phyloP scores from a whole-genome alignment of 805 yeast genomes.

The Starmera dryadoides region DNA sequence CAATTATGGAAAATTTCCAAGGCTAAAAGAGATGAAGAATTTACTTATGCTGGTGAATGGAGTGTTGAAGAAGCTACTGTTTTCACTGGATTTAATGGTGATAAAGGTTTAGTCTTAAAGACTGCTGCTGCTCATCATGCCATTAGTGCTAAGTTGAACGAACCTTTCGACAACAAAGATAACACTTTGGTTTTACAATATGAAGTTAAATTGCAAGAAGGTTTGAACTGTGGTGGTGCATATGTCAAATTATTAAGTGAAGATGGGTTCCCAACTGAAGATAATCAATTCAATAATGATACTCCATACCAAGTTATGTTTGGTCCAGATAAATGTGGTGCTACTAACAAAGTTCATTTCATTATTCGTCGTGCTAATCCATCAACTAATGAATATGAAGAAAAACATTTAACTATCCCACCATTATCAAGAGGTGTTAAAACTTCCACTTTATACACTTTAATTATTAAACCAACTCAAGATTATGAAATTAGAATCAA shows the following conservation, averaged over 20 bases:
- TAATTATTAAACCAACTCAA: slow-evolving; percentile 58
- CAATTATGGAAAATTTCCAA: slow-evolving; percentile 56
- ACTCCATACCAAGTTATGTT: slow-evolving; percentile 84
- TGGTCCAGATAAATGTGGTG: slow-evolving; percentile 91
- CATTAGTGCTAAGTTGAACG: slow-evolving; percentile 55
- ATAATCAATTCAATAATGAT: slow-evolving; percentile 46
- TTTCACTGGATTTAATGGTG: slow-evolving; percentile 55
- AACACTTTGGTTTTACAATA: slow-evolving; percentile 78
- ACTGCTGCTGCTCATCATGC: slow-evolving; percentile 78
- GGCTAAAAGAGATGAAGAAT: slow-evolving; percentile 44
- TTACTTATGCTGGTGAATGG: slow-evolving; percentile 72
- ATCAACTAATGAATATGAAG: slow-evolving; percentile 48
- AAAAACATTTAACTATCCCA: slow-evolving; percentile 60
- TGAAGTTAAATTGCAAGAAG: slow-evolving; percentile 79
- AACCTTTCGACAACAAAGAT: slow-evolving; percentile 50
- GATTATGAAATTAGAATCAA: slow-evolving; percentile 76
- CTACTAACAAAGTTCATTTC: slow-evolving; percentile 72
- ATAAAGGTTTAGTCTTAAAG: slow-evolving; percentile 71
- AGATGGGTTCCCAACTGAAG: slow-evolving; percentile 27
- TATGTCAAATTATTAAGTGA: slow-evolving; percentile 67
- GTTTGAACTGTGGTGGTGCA: slow-evolving; percentile 83
- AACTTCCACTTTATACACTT: slow-evolving; percentile 65
- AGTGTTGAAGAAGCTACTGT: slow-evolving; percentile 52
- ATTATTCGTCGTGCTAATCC: slow-evolving; percentile 58
- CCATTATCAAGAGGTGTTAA: slow-evolving; percentile 49